Conservation (phyloP, 2,329 filamentous ascomycete genomes). For the Massarina eburnea region DNA sequence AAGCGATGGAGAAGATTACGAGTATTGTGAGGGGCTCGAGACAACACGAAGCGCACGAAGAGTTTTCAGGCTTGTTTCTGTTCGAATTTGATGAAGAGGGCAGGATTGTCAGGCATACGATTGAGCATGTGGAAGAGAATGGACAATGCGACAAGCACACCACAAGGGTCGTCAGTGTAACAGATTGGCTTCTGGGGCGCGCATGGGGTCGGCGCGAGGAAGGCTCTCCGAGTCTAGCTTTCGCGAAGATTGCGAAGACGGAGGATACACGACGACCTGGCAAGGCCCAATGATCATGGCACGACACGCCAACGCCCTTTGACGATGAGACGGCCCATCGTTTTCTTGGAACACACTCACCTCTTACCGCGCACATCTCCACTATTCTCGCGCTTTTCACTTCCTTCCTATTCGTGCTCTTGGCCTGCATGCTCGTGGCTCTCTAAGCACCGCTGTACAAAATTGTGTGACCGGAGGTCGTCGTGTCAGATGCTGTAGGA, state of each 20-base stretch:
- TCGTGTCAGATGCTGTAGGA: background rate
- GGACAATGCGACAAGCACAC: slow-evolving; percentile 81
- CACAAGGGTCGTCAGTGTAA: slow-evolving; percentile 83
- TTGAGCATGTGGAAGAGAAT: slow-evolving; percentile 87
- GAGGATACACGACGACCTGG: slow-evolving; percentile 8
- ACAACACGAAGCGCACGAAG: slow-evolving; percentile 49
- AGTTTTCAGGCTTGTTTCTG: slow-evolving; percentile 89
- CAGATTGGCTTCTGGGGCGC: slow-evolving; percentile 89
- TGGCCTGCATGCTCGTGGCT: too few relatives aligned
- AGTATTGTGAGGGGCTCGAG: slow-evolving; percentile 57
- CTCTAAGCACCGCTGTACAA: background rate
- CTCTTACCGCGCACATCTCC: background rate
- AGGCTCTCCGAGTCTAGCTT: slow-evolving; percentile 47
- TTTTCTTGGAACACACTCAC: background rate
- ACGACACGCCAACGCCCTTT: background rate
- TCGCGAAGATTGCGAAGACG: slow-evolving; percentile 23
- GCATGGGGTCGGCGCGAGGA: slow-evolving; percentile 59
- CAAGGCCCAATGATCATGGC: slow-evolving; percentile 2
- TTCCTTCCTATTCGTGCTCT: background rate
- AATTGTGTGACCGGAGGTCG: background rate
- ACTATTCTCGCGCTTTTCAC: background rate
- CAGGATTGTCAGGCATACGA: slow-evolving; percentile 81
- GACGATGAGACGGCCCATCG: background rate
- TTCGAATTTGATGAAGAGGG: slow-evolving; percentile 94
- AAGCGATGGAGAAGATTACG: slow-evolving; percentile 57